Evolutionary conservation across 2,329 filamentous ascomycete genomes (phyloP).

Genomic region (Lojkania enalia): DNA sequence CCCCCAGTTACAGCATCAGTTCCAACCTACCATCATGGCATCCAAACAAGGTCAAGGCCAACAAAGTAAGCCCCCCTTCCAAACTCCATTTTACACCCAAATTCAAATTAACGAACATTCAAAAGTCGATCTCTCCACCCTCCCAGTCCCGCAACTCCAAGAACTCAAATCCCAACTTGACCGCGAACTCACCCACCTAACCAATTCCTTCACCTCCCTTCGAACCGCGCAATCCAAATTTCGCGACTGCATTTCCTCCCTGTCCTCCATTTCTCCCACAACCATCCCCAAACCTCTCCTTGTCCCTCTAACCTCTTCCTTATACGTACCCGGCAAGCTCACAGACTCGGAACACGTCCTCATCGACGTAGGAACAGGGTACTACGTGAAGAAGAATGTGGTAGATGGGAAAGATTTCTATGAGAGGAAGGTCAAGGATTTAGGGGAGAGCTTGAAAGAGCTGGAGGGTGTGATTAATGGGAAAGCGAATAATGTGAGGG

Average conservation of each 20-base stretch:
- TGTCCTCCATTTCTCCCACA: slow-evolving; percentile 60
- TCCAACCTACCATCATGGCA: slow-evolving; percentile 16
- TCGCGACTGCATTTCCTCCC: slow-evolving; percentile 81
- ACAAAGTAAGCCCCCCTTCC: slow-evolving; percentile 27
- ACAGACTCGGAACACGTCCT: slow-evolving; percentile 55
- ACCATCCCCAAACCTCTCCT: slow-evolving; percentile 65
- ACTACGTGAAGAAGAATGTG: slow-evolving; percentile 84
- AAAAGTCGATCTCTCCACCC: slow-evolving; percentile 69
- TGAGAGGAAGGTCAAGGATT: slow-evolving; percentile 66
- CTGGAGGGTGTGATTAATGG: slow-evolving; percentile 69
- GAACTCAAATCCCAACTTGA: slow-evolving; percentile 96
- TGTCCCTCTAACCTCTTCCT: slow-evolving; percentile 90
- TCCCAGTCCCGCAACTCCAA: slow-evolving; percentile 82
- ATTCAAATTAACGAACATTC: background rate
- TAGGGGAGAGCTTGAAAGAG: slow-evolving; percentile 67
- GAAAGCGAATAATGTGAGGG: slow-evolving; percentile 82
- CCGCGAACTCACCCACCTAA: slow-evolving; percentile 93
- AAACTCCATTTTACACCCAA: background rate
- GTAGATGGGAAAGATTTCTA: slow-evolving; percentile 69
- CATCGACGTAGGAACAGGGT: slow-evolving; percentile 92
- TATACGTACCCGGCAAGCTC: slow-evolving; percentile 87
- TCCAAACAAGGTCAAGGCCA: slow-evolving; percentile 32
- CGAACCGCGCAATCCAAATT: slow-evolving; percentile 91
- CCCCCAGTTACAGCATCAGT: no score
- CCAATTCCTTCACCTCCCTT: slow-evolving; percentile 84